Evolutionary conservation across 2,329 filamentous ascomycete species (phyloP).

Genomic region (Nothophoma quercina): DNA sequence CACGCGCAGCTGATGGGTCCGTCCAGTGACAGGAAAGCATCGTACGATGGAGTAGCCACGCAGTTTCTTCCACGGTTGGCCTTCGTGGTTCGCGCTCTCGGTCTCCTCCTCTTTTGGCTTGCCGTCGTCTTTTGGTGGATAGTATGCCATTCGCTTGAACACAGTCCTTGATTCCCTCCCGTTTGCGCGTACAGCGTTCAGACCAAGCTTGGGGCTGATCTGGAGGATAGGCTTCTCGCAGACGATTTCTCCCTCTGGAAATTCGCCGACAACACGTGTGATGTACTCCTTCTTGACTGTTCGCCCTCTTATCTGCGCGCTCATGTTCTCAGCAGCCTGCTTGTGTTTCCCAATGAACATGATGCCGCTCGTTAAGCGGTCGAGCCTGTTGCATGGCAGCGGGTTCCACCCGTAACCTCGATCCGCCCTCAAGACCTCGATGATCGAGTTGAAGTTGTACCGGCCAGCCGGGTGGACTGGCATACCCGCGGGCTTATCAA

Average conservation of each 20-base stretch:
- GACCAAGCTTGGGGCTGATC: slow-evolving; percentile 91
- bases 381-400: slow-evolving; percentile 87
- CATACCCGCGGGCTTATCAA: slow-evolving; percentile 94
- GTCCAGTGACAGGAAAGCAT: slow-evolving; percentile 89
- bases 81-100: slow-evolving; percentile 31
- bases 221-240: slow-evolving; percentile 94
- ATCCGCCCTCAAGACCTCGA: slow-evolving; percentile 91
- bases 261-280: slow-evolving; percentile 87
- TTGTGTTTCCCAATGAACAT: slow-evolving; percentile 96
- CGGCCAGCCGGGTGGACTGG: slow-evolving; percentile 94
- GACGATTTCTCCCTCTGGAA: slow-evolving; percentile 88
- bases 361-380: slow-evolving; percentile 91
- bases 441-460: slow-evolving; percentile 93
- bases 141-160: slow-evolving; percentile 92
- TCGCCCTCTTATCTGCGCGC: slow-evolving; percentile 76
- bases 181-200: slow-evolving; percentile 93
- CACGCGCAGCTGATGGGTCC: slow-evolving; percentile 93
- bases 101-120: slow-evolving; percentile 19
- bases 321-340: slow-evolving; percentile 78
- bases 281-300: slow-evolving; percentile 96
- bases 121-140: slow-evolving; percentile 63
- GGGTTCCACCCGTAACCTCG: slow-evolving; percentile 66
- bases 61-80: slow-evolving; percentile 60
- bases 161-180: slow-evolving; percentile 90
- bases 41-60: slow-evolving; percentile 93